A percentile compares a stretch with the other conserved stretches of the same genome.
phyloP scores from a whole-genome alignment of 805 yeast species.

The Barnettozyma sucrosica region DNA sequence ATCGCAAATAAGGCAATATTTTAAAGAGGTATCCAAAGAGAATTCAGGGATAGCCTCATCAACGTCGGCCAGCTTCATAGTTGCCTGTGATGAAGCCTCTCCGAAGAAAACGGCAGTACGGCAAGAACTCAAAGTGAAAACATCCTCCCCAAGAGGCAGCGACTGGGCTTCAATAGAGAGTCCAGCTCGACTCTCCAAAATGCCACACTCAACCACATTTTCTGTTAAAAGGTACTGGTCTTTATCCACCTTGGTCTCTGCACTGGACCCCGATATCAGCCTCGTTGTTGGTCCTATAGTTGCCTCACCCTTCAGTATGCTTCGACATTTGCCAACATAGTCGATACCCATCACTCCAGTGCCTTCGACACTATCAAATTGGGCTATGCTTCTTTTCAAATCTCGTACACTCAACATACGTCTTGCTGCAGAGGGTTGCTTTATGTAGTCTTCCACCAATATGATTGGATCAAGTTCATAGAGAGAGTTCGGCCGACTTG shows the following conservation, averaged over 20 bases:
- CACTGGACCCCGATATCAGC: neutral
- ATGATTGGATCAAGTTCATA: constrained; percentile 31
- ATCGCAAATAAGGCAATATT: constrained; percentile 61
- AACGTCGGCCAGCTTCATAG: constrained; percentile 15
- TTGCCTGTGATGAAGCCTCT: constrained; percentile 9
- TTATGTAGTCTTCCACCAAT: constrained; percentile 52
- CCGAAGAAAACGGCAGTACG: neutral
- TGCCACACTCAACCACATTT: neutral
- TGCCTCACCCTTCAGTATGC: neutral
- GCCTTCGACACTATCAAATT: neutral
- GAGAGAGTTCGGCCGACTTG: neutral
- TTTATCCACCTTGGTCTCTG: constrained; percentile 4
- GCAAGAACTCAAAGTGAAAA: neutral
- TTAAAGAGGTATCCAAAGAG: constrained; percentile 18
- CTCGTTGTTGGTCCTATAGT: neutral
- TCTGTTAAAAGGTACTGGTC: constrained; percentile 2
- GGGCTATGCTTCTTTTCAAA: constrained; percentile 26
- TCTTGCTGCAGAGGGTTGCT: constrained; percentile 19
- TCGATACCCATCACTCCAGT: neutral
- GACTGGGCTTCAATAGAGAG: neutral
- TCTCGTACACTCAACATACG: constrained; percentile 30
- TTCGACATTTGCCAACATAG: neutral
- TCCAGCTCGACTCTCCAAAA: neutral
- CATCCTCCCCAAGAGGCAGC: neutral
- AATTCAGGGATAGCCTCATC: constrained; percentile 10